Evolutionary conservation across 306 rosid genomes (phyloP).

Genomic region (Citrullus amarus): DNA sequence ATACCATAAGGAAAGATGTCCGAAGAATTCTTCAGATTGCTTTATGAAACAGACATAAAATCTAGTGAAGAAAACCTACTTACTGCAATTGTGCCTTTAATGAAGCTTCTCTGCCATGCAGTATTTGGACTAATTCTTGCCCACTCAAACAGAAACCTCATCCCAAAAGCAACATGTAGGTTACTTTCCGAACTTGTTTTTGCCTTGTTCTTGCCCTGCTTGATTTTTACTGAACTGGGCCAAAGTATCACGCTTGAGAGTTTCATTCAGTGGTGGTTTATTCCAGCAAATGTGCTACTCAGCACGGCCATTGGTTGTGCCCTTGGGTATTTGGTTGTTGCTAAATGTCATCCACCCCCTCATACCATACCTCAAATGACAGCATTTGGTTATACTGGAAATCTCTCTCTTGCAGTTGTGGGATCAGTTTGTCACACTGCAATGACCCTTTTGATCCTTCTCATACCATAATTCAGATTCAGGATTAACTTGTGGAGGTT

Average conservation of each 20-base stretch:
- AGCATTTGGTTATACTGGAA: too few relatives aligned
- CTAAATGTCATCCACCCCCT: too few relatives aligned
- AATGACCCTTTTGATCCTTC: too few relatives aligned
- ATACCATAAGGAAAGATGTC: conserved; percentile 25
- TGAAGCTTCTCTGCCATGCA: conserved; percentile 60
- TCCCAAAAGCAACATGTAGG: conserved; percentile 59
- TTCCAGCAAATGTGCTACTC: conserved; percentile 63
- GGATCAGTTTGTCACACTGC: too few relatives aligned
- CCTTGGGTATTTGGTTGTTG: conserved; percentile 24
- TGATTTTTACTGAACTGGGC: conserved; percentile 74
- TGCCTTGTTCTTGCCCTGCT: conserved; percentile 81
- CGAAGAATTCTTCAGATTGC: conserved; percentile 13
- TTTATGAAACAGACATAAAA: conserved; percentile 5
- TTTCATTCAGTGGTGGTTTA: conserved; percentile 54
- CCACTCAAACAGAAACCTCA: conserved; percentile 43
- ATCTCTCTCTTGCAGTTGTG: too few relatives aligned
- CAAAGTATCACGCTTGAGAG: conserved; percentile 49
- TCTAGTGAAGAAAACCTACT: conserved; percentile 36
- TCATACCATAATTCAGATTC: too few relatives aligned
- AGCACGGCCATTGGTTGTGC: conserved; percentile 58
- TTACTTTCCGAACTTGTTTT: conserved; percentile 84
- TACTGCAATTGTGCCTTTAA: conserved; percentile 53
- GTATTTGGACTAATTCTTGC: conserved; percentile 59
- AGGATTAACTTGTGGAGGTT: too few relatives aligned
- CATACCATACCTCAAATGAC: too few relatives aligned